Base-by-base conservation (phyloP, 2,329 filamentous ascomycete genomes). In the Chrysoporthe deuterocubensis region DNA sequence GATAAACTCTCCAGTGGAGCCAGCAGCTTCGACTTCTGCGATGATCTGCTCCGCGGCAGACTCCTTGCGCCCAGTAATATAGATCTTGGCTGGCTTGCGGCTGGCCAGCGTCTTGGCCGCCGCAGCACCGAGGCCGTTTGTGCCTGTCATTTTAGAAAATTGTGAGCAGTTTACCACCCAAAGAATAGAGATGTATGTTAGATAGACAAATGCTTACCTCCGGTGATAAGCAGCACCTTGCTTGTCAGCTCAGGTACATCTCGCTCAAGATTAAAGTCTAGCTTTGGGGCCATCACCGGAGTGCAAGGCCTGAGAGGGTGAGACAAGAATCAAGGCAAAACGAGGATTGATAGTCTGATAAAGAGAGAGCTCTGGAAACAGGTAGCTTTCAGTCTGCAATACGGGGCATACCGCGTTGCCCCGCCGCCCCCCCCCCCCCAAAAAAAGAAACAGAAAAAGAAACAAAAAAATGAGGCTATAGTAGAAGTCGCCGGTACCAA, bases 171-270 rank as follows among this genome's bases (percentile, higher is more conserved):
- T 40, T 34, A 34, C 16, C 18, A 26, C 26, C 16, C 32, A 21
- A 37, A 18, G 1, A 54, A 34, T 37, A 4, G 11, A n/a, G 5
- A n/a, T 8, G 43, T 46, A 3, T 14, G 54, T 42, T 78, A 75
- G 13, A 78, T 71, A 50, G 78, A 73, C 18, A 75, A 75, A 70
- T 80, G 76, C 67, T 76, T 78, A 37, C 81, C 78, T 16, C 80
- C 79, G 11, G 79, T 81, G 54, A 81, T 74, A 2, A 81, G 71
- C 34, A 81, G 76, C n/a, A 78, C 74, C 64, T 79, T 80, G 32
- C 76, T 77, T 3, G 70, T 64, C 9, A 81, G 74, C 54, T 74
- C 71, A 7, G 78, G 78, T 48, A 81, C 78, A 54, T 77, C 76
- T 3, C 44, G 68, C 2, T 73, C 69, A 14, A 72, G 71, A 26